phyloP scores from a whole-genome alignment of 2,329 filamentous ascomycete genomes.

The Neospermospora avenae region DNA sequence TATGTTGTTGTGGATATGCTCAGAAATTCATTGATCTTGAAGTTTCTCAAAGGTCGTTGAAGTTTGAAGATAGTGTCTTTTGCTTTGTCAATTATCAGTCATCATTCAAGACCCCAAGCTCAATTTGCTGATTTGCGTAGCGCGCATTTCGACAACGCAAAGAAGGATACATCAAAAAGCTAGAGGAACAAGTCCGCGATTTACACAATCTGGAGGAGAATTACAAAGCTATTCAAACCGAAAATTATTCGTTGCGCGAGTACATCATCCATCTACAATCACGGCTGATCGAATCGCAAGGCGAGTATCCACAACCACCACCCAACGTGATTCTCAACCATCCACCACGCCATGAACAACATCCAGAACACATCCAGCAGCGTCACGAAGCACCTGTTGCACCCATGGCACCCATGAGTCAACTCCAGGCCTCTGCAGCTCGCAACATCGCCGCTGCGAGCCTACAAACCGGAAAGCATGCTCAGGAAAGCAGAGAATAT shows the following conservation, averaged over 20 bases:
- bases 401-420: constrained; percentile 37
- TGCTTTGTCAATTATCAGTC: constrained; percentile 40
- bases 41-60: constrained; percentile 23
- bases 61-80: constrained; percentile 26
- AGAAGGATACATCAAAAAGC: constrained; percentile 95
- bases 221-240: constrained; percentile 76
- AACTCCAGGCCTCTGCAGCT: constrained; percentile 38
- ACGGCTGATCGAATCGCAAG: constrained; percentile 76
- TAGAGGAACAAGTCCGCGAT: constrained; percentile 90
- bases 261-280: constrained; percentile 91
- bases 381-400: constrained; percentile 30
- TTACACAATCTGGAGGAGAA: constrained; percentile 71
- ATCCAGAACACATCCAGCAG: constrained; percentile 27
- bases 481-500: constrained; percentile 23
- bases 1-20: constrained; percentile 44
- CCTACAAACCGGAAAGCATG: constrained; percentile 30
- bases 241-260: constrained; percentile 88
- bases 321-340: constrained; percentile 70
- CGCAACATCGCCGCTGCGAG: constrained; percentile 34
- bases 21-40: not conserved
- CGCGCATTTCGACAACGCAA: constrained; percentile 96
- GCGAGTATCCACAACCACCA: constrained; percentile 81
- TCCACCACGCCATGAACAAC: constrained; percentile 37
- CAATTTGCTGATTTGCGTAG: constrained; percentile 48
- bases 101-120: constrained; percentile 26